These are phyloP conservation scores for Acanthamoeba triangularis DNA, from an alignment of 208 protist species.

Conservation along the genomic window DNA sequence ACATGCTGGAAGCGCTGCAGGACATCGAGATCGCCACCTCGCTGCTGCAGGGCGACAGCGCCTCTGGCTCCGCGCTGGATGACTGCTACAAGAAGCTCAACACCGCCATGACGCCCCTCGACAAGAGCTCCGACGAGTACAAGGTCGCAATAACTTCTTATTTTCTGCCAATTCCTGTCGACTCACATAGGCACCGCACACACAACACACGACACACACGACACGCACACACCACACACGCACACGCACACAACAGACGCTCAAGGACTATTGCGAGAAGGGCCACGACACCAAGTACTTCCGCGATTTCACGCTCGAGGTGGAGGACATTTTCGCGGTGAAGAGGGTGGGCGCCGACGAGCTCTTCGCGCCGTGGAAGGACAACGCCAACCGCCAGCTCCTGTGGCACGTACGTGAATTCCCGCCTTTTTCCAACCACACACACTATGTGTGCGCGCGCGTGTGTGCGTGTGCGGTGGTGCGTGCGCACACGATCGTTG, in stretches of 20 bases:
- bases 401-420: conserved; percentile 61
- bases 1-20: conserved; percentile 32
- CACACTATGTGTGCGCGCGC: background rate
- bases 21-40: conserved; percentile 74
- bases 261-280: conserved; percentile 77
- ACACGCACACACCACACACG: too few species aligned
- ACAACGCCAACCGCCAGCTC: conserved; percentile 53
- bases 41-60: conserved; percentile 6
- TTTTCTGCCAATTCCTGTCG: background rate
- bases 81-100: conserved; percentile 76
- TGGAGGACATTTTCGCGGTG: conserved; percentile 84
- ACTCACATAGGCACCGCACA: too few species aligned
- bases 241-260: background rate
- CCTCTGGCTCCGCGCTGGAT: background rate
- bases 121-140: conserved; percentile 38
- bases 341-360: conserved; percentile 31
- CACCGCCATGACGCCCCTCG: conserved; percentile 53
- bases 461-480: too few species aligned
- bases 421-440: too few species aligned
- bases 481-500: background rate
- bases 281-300: conserved; percentile 78
- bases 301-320: conserved; percentile 15
- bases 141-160: background rate
- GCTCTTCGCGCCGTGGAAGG: conserved; percentile 17
- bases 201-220: too few species aligned